phyloP scores from a whole-genome alignment of 108 stramenopile species.

The Cyclotella atomus region DNA sequence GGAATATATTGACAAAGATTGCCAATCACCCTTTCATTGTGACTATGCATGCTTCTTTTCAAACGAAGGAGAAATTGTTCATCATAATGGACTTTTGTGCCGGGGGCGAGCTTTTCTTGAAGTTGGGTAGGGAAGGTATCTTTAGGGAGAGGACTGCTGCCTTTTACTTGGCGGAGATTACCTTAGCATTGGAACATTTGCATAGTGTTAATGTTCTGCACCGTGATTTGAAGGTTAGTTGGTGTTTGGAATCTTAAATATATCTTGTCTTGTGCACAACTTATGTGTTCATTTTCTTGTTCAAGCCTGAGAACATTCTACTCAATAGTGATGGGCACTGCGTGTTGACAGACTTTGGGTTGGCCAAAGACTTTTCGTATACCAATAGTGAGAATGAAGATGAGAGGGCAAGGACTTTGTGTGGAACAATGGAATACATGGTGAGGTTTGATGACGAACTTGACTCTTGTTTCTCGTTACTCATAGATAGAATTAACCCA shows the following conservation, averaged over 20 bases:
- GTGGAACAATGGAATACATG: constrained; percentile 93
- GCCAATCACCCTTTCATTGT: constrained; percentile 95
- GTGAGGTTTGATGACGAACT: too few species aligned
- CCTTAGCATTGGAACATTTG: constrained; percentile 92
- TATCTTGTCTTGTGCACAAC: too few species aligned
- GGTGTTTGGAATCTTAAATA: too few species aligned
- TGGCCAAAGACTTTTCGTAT: constrained; percentile 89
- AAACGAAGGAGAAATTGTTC: constrained; percentile 94
- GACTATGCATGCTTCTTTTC: constrained; percentile 95
- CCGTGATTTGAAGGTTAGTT: constrained; percentile 94
- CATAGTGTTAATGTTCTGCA: constrained; percentile 93
- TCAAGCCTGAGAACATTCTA: constrained; percentile 96
- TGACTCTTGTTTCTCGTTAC: too few species aligned
- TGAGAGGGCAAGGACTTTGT: constrained; percentile 75
- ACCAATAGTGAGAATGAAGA: constrained; percentile 53
- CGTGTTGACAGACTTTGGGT: constrained; percentile 96
- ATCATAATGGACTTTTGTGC: constrained; percentile 97
- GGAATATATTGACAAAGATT: constrained; percentile 92
- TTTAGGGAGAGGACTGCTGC: constrained; percentile 82
- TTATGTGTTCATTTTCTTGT: too few species aligned
- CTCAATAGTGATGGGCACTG: constrained; percentile 90
- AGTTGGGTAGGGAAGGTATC: constrained; percentile 84
- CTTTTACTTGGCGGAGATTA: constrained; percentile 97
- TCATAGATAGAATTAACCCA: too few species aligned
- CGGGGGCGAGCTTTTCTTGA: constrained; percentile 95